phyloP scores from a whole-genome alignment of 179 eudicot genomes.

The Patellifolia procumbens region DNA sequence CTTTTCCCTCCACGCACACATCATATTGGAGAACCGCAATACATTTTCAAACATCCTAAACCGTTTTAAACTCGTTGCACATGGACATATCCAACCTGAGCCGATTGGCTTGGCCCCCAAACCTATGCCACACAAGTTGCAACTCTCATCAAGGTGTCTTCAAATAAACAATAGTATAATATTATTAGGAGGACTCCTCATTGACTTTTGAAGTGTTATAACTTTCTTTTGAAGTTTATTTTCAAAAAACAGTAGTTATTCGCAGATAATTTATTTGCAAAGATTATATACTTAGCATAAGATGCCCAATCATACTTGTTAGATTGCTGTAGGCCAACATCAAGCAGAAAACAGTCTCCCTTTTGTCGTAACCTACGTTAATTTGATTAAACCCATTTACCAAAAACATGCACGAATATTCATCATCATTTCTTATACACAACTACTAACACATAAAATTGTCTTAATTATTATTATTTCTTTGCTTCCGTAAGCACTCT shows the following conservation, averaged over 20 bases:
- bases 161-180: background rate
- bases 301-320: slow-evolving; percentile 21
- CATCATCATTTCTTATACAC: slow-evolving; percentile 23
- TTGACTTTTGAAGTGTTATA: slow-evolving; percentile 28
- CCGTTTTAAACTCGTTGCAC: no score
- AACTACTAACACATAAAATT: background rate
- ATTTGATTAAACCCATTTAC: slow-evolving; percentile 21
- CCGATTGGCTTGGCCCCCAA: no score
- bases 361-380: slow-evolving; percentile 24
- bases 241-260: slow-evolving; percentile 12
- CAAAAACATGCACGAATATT: slow-evolving; percentile 31
- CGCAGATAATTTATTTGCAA: slow-evolving; percentile 6
- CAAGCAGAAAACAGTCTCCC: slow-evolving; percentile 15
- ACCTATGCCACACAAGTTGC: no score
- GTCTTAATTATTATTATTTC: background rate
- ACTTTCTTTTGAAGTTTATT: background rate
- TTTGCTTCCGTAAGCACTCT: slow-evolving; percentile 23
- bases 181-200: background rate
- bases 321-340: slow-evolving; percentile 13
- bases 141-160: background rate
- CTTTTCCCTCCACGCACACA: no score
- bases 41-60: no score
- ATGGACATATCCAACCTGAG: no score
- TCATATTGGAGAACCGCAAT: no score
- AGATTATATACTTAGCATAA: slow-evolving; percentile 20